Base-by-base conservation (phyloP, 225 moss, liverwort and hornwort species). In the Physcomitrium patens region DNA sequence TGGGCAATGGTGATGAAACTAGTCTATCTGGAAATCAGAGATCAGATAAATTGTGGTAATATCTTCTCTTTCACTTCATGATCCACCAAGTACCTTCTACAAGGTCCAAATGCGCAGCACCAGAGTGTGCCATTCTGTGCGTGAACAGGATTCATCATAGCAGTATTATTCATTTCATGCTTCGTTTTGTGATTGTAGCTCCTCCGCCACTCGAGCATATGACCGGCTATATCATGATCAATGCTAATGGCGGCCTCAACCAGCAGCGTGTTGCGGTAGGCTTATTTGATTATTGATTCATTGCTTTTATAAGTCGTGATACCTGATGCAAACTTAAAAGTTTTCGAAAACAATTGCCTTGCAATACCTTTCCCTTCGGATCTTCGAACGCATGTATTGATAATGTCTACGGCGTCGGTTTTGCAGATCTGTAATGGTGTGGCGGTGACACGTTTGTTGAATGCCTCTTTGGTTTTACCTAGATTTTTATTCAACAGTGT, bases 181-280 rank as follows among this genome's bases (percentile, higher is more conserved):
- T 56, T 74, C 24, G 12, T 44, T 12, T 8, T 63, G 27, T 86
- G 72, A 60, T 68, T 81, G 80, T 87, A 91, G 92, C 77, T 64
- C 91, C 87, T 77, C 92, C 90, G 49, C 51, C 31, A 62, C 81
- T 79, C 22, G 71, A 86, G 68, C 76, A 84, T 77, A 86, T 84
- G 71, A 78, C 87, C 48, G 94, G 97, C 31, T 99, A 95, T 73
- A 80, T 99, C 37, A 79, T 91, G 77, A 84, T 99, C 69, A 93
- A 82, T 80, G 94, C 97, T 67, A 94, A 93, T 77, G 97, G 97
- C 62, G 94, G 97, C 62, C 94, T 99, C 19, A 99, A 93, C 78
- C 97, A 99, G 77, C 97, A 99, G 86, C 93, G 97, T 80, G 94
- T 99, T 76, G 93, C 93, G 78, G 97, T 99, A 80, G 67, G 59